Conservation (phyloP, 495 filamentous ascomycete genomes). For the Aspergillus campestris region DNA sequence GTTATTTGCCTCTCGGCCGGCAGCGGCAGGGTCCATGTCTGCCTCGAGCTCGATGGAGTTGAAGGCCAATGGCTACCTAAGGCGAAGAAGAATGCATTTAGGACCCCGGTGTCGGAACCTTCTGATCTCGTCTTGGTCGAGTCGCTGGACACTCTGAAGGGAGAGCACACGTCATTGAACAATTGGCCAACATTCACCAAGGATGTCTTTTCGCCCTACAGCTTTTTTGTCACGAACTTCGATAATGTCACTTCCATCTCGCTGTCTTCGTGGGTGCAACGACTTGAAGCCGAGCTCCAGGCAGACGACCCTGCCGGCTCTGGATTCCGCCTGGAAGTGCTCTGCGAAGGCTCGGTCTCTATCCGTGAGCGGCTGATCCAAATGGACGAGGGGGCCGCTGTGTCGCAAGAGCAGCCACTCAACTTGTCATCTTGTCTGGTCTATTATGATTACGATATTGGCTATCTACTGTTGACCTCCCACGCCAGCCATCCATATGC, state of each 20-base stretch:
- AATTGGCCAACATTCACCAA: slow-evolving; percentile 65
- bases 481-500: slow-evolving; percentile 53
- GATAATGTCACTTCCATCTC: slow-evolving; percentile 64
- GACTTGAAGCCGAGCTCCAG: slow-evolving; percentile 67
- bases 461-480: slow-evolving; percentile 71
- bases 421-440: slow-evolving; percentile 54
- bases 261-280: slow-evolving; percentile 63
- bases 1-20: slow-evolving; percentile 69
- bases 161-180: slow-evolving; percentile 39
- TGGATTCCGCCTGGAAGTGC: slow-evolving; percentile 62
- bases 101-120: slow-evolving; percentile 29
- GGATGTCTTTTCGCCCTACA: slow-evolving; percentile 65
- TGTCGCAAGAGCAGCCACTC: slow-evolving; percentile 20
- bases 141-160: slow-evolving; percentile 52
- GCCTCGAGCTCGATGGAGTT: slow-evolving; percentile 70
- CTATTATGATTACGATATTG: slow-evolving; percentile 65
- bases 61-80: slow-evolving; percentile 81
- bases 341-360: slow-evolving; percentile 55
- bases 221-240: slow-evolving; percentile 67
- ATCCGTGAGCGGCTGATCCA: slow-evolving; percentile 50
- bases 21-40: slow-evolving; percentile 65
- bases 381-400: slow-evolving; percentile 42
- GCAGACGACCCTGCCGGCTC: slow-evolving; percentile 55
- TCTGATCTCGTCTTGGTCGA: slow-evolving; percentile 42
- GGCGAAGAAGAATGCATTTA: slow-evolving; percentile 35